A percentile compares a stretch with the other conserved stretches of the same genome.
Evolutionary conservation across 139 green algal genomes (phyloP).

Genomic region (Chlamydomonas incerta): DNA sequence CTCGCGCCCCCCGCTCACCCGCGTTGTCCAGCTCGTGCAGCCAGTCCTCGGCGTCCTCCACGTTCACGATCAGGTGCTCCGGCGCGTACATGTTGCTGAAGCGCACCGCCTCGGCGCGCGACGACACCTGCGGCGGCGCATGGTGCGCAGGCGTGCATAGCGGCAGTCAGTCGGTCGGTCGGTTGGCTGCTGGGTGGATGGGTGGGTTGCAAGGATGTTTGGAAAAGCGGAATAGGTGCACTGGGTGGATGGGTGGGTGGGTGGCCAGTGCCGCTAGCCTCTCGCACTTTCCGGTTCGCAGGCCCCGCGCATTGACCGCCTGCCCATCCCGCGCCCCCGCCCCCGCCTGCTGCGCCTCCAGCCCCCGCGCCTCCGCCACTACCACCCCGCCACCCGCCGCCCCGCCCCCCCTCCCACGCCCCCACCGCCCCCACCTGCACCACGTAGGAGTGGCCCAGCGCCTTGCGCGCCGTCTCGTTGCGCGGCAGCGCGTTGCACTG

Average conservation of each 20-base stretch:
- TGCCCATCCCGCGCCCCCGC: no score
- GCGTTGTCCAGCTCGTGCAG: slow-evolving; percentile 91
- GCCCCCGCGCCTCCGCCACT: neutral
- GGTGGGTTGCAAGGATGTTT: no score
- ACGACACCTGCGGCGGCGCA: slow-evolving; percentile 49
- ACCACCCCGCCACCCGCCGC: neutral
- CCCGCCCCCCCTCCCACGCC: neutral
- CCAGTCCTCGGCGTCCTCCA: slow-evolving; percentile 87
- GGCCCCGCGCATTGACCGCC: no score
- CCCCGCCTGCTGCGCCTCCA: no score
- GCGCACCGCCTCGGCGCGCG: slow-evolving; percentile 77
- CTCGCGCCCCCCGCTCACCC: no score
- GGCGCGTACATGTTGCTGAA: slow-evolving; percentile 97
- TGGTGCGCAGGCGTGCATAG: no score
- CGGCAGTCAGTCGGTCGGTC: no score
- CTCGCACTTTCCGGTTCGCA: no score
- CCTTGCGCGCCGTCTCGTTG: slow-evolving; percentile 84
- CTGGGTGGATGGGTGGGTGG: no score
- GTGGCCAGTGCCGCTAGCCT: no score
- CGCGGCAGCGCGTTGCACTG: slow-evolving; percentile 91
- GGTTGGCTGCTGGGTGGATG: no score
- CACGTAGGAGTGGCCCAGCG: slow-evolving; percentile 90
- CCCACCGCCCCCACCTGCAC: slow-evolving; percentile 65
- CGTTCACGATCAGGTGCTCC: slow-evolving; percentile 99
- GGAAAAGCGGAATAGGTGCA: no score